phyloP scores from a whole-genome alignment of 768 basidiomycete species.

The Leucocoprinus leucothites region DNA sequence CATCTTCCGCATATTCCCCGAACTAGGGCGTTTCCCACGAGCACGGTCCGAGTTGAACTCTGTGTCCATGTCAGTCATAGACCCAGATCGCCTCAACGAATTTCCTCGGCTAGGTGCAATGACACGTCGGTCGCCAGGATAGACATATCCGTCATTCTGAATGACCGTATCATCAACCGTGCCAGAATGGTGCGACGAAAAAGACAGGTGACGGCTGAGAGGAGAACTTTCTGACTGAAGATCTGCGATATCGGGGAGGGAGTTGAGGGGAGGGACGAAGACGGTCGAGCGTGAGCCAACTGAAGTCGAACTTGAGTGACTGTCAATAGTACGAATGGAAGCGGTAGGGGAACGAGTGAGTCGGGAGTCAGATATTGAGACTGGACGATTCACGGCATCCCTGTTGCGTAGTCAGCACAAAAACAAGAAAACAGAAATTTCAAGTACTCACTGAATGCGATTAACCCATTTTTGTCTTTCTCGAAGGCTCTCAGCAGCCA shows the following conservation, averaged over 20 bases:
- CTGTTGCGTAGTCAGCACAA: slow-evolving; percentile 32
- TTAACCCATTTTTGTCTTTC: slow-evolving; percentile 92
- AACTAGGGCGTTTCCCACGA: slow-evolving; percentile 36
- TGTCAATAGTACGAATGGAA: slow-evolving; percentile 62
- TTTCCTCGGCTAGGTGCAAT: slow-evolving; percentile 60
- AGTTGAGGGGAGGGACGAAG: slow-evolving; percentile 73
- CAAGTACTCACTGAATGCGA: slow-evolving; percentile 68
- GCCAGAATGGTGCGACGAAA: slow-evolving; percentile 58
- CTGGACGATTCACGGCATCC: slow-evolving; percentile 72
- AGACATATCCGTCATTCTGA: slow-evolving; percentile 60
- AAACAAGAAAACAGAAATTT: slow-evolving; percentile 3
- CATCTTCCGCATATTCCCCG: slow-evolving; percentile 30
- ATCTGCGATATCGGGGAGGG: slow-evolving; percentile 70
- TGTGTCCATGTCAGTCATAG: slow-evolving; percentile 63
- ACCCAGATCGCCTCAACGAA: slow-evolving; percentile 44
- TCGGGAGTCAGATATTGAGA: slow-evolving; percentile 38
- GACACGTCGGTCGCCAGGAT: slow-evolving; percentile 69
- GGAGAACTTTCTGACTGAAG: slow-evolving; percentile 32
- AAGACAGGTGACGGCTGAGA: slow-evolving; percentile 39
- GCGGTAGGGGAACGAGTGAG: slow-evolving; percentile 49
- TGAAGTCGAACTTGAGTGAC: slow-evolving; percentile 38
- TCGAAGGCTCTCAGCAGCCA: slow-evolving; percentile 85
- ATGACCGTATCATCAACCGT: slow-evolving; percentile 76
- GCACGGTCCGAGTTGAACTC: slow-evolving; percentile 49
- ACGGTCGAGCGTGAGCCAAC: slow-evolving; percentile 68